Evolutionary conservation across 2,329 filamentous ascomycete species (phyloP), one percentile per base, ranked within the genome.

Genomic region (Ramichloridium luteum): DNA sequence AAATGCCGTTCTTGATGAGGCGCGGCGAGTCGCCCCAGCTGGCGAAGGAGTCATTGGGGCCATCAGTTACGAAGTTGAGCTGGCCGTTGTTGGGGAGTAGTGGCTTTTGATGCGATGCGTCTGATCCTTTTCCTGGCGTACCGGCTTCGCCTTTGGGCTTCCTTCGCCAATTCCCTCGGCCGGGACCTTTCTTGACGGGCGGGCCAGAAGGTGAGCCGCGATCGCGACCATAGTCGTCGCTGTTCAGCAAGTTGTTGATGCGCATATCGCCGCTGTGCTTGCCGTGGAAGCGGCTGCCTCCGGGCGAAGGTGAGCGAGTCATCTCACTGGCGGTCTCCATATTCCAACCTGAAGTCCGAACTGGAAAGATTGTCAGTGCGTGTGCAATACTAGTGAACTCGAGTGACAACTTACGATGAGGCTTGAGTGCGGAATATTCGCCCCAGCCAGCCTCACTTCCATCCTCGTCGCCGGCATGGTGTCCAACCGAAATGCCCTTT

Each of bases 81-180:
- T 48, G 48, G 13, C 41, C 40, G 11, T 42, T 51, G 34, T 50
- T 51, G 16, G 53, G 53, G 4, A 55, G 39, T 12, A 55, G 39
- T 10, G 50, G 51, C 41, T 40, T 58, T 38, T 45, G 54, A 48
- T 37, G 56, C n/a, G 20, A 23, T 8, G 20, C 8, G 20, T 23
- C 53, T 54, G 47, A 53, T 48, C 26, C 28, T n/a, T 26, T 25
- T 35, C 40, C 17, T 27, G 23, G 27, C 23, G 39, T 30, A 18
- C 22, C 34, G 20, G 31, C 40, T 14, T 28, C 28, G 25, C 48
- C 47, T 17, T 36, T 41, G 32, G 49, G 52, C 35, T 58, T 59
- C 13, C 62, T 56, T 8, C 60, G 58, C 62, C 63, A 66, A 35
- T 67, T 67, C 29, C 63, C 62, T 16, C 64, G 54, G n/a, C 63